A percentile compares a stretch with the other conserved stretches of the same genome.
Evolutionary conservation across 768 basidiomycete genomes (phyloP).

Genomic region (Tulasnella sp.): DNA sequence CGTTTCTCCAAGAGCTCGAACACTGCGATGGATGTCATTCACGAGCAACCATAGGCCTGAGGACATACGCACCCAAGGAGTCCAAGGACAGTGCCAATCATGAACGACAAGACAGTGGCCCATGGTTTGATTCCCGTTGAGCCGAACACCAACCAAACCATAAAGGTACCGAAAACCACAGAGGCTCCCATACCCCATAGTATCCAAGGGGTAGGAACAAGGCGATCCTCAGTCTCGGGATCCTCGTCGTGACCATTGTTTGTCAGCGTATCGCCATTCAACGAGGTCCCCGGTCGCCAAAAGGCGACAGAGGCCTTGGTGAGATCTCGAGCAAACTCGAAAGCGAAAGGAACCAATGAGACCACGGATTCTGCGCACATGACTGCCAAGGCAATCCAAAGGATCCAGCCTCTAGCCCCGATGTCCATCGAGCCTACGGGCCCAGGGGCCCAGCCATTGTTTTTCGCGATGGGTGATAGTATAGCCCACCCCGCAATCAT

Average conservation of each 20-base stretch:
- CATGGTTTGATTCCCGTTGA: slow-evolving; percentile 86
- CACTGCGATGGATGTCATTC: slow-evolving; percentile 34
- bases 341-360: slow-evolving; percentile 64
- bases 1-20: slow-evolving; percentile 90
- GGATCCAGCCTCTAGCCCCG: slow-evolving; percentile 90
- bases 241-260: slow-evolving; percentile 45
- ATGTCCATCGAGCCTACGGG: slow-evolving; percentile 74
- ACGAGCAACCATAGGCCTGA: background rate
- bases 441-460: slow-evolving; percentile 84
- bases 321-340: slow-evolving; percentile 33
- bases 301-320: slow-evolving; percentile 18
- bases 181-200: slow-evolving; percentile 49
- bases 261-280: slow-evolving; percentile 20
- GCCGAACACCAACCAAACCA: slow-evolving; percentile 87
- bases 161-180: slow-evolving; percentile 52
- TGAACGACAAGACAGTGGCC: slow-evolving; percentile 80
- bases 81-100: slow-evolving; percentile 71
- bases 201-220: slow-evolving; percentile 76
- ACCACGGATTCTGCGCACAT: slow-evolving; percentile 90
- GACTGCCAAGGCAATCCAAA: slow-evolving; percentile 91
- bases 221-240: slow-evolving; percentile 60
- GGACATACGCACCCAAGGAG: slow-evolving; percentile 58
- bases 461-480: slow-evolving; percentile 76
- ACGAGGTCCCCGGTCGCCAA: slow-evolving; percentile 19
- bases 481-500: slow-evolving; percentile 97